A percentile compares a stretch with the other conserved stretches of the same genome.
Evolutionary conservation across 805 yeast species (phyloP).

Genomic region (Cyberlindnera euphorbiiphila): DNA sequence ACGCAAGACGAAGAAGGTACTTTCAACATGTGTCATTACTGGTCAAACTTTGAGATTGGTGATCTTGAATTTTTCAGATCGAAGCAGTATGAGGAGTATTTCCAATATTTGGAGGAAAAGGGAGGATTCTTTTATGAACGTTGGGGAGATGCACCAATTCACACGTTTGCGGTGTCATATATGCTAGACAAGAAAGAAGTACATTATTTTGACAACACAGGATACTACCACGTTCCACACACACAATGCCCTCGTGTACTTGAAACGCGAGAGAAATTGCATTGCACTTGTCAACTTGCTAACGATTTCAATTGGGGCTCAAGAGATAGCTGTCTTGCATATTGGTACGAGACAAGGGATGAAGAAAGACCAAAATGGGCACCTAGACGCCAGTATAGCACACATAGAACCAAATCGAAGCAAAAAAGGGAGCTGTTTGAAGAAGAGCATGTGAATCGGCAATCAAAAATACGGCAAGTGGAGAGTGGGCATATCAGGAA

Average conservation of each 20-base stretch:
- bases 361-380: conserved; percentile 20
- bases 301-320: conserved; percentile 27
- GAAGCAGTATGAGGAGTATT: conserved; percentile 52
- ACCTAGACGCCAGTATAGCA: conserved; percentile 13
- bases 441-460: not conserved
- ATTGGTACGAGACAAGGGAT: conserved; percentile 20
- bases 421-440: conserved; percentile 1
- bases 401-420: not conserved
- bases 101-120: conserved; percentile 54
- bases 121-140: conserved; percentile 87
- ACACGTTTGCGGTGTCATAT: conserved; percentile 68
- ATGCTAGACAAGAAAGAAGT: conserved; percentile 53
- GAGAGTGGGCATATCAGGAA: too few species aligned
- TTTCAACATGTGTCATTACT: conserved; percentile 75
- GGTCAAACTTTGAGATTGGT: conserved; percentile 79
- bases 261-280: conserved; percentile 41
- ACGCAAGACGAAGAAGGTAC: conserved; percentile 58
- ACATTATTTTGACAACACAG: conserved; percentile 71
- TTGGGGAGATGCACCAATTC: conserved; percentile 96
- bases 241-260: conserved; percentile 52
- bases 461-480: not conserved
- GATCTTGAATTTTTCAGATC: conserved; percentile 66
- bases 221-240: conserved; percentile 63
- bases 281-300: conserved; percentile 47
- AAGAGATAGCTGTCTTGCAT: conserved; percentile 24